Evolutionary conservation across 495 filamentous ascomycete species (phyloP).

Genomic region (Penicillium verhagenii): DNA sequence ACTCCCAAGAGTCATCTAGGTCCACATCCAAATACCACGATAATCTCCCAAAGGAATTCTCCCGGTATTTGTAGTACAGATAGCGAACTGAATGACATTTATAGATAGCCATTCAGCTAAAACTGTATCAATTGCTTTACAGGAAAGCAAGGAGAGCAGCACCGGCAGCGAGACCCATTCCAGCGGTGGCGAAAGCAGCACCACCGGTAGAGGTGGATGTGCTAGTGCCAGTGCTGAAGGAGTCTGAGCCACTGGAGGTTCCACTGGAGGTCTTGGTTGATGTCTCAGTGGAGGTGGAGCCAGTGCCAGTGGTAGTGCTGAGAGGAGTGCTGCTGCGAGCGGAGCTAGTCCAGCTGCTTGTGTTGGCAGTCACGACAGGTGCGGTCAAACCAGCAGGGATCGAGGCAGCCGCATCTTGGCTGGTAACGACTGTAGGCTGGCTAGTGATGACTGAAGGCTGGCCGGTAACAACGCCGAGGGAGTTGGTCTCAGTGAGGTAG

Average conservation of each 20-base stretch:
- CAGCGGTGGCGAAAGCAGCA: constrained; percentile 36
- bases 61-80: constrained; percentile 2
- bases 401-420: constrained; percentile 41
- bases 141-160: constrained; percentile 49
- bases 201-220: constrained; percentile 30
- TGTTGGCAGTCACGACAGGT: constrained; percentile 22
- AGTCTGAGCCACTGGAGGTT: constrained; percentile 17
- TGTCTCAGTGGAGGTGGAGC: constrained; percentile 13
- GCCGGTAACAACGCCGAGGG: constrained; percentile 56
- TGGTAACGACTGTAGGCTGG: constrained; percentile 43
- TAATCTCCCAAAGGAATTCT: not conserved
- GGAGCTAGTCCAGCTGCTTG: constrained; percentile 16
- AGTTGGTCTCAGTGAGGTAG: constrained; percentile 53
- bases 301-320: constrained; percentile 11
- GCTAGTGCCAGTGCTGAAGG: constrained; percentile 25
- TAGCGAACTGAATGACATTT: not conserved
- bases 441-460: constrained; percentile 35
- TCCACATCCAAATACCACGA: not conserved
- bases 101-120: not conserved
- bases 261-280: constrained; percentile 15
- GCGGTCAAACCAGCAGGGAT: constrained; percentile 49
- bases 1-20: not conserved
- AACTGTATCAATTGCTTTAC: constrained; percentile 24
- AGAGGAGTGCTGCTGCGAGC: constrained; percentile 4
- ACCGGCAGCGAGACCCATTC: constrained; percentile 45